A percentile compares a stretch with the other conserved stretches of the same genome.
Evolutionary conservation across 441 rosid genomes (phyloP).

Genomic region (Isatis lusitanica): DNA sequence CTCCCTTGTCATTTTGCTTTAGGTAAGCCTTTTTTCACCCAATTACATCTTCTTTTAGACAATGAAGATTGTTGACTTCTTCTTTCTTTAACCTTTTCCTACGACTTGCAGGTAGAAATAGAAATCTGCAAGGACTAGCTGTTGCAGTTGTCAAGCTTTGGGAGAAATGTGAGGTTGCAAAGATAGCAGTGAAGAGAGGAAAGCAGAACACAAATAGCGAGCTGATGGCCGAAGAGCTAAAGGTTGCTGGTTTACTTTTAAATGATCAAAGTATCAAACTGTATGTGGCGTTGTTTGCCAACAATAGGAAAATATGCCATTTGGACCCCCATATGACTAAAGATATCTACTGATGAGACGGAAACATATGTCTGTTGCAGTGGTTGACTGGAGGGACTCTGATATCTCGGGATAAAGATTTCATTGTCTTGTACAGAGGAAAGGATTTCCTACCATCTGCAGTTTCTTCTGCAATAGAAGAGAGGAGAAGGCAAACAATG

Average conservation of each 20-base stretch:
- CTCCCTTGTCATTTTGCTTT: slow-evolving; percentile 92
- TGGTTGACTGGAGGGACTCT: slow-evolving; percentile 89
- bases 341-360: slow-evolving; percentile 23
- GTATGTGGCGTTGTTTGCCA: slow-evolving; percentile 1
- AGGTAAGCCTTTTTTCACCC: slow-evolving; percentile 47
- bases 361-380: slow-evolving; percentile 49
- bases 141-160: slow-evolving; percentile 84
- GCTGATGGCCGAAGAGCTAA: slow-evolving; percentile 90
- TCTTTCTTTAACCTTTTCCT: slow-evolving; percentile 19
- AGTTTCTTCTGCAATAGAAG: slow-evolving; percentile 85
- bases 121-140: slow-evolving; percentile 89
- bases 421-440: slow-evolving; percentile 87
- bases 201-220: slow-evolving; percentile 75
- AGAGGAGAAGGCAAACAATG: slow-evolving; percentile 58
- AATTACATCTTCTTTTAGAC: slow-evolving; percentile 6
- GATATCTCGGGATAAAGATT: slow-evolving; percentile 84
- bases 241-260: slow-evolving; percentile 50
- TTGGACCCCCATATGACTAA: slow-evolving; percentile 8
- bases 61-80: slow-evolving; percentile 4
- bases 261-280: not conserved
- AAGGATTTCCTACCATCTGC: slow-evolving; percentile 93
- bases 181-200: slow-evolving; percentile 95
- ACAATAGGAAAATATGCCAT: not conserved
- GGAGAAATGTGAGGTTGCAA: slow-evolving; percentile 97
- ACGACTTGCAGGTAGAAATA: slow-evolving; percentile 72